phyloP scores from a whole-genome alignment of 2,329 filamentous ascomycete genomes.

The Ceratocystiopsis brevicomis region DNA sequence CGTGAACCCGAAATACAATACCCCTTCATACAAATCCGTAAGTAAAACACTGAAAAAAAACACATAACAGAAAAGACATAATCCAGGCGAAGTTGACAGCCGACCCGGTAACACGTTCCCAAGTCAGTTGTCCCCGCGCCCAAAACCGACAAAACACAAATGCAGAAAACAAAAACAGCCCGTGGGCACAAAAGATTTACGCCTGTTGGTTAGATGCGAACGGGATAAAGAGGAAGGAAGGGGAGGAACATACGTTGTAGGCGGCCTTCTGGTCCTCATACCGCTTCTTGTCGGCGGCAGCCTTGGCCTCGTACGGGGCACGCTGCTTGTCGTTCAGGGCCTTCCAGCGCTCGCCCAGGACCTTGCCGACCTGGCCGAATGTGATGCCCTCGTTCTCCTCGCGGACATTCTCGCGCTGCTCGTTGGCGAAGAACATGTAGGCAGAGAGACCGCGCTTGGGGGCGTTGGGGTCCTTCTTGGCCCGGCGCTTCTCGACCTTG shows the following conservation, averaged over 20 bases:
- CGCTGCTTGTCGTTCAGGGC: constrained; percentile 83
- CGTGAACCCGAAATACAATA: too few species aligned
- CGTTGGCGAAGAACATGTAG: constrained; percentile 99
- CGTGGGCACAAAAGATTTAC: neutral
- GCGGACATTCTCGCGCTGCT: constrained; percentile 94
- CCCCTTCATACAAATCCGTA: too few species aligned
- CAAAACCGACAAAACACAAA: constrained; percentile 35
- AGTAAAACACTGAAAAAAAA: too few species aligned
- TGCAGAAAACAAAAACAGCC: too few species aligned
- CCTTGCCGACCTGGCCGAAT: constrained; percentile 96
- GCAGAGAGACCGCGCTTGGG: constrained; percentile 98
- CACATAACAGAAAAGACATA: too few species aligned
- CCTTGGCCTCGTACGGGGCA: constrained; percentile 88
- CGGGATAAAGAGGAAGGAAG: neutral
- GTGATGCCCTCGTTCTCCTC: constrained; percentile 96
- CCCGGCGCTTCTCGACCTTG: constrained; percentile 36
- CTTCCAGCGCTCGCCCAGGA: constrained; percentile 98
- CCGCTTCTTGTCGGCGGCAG: constrained; percentile 92
- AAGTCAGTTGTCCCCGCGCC: too few species aligned
- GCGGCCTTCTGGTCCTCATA: constrained; percentile 96
- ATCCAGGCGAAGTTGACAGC: too few species aligned
- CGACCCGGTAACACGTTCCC: too few species aligned
- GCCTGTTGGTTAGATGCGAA: neutral
- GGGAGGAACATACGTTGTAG: constrained; percentile 55
- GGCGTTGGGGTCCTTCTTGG: constrained; percentile 75